A percentile compares a stretch with the other conserved stretches of the same genome.
Conservation (phyloP, 495 filamentous ascomycete species). For the Penicillium tannophilum region DNA sequence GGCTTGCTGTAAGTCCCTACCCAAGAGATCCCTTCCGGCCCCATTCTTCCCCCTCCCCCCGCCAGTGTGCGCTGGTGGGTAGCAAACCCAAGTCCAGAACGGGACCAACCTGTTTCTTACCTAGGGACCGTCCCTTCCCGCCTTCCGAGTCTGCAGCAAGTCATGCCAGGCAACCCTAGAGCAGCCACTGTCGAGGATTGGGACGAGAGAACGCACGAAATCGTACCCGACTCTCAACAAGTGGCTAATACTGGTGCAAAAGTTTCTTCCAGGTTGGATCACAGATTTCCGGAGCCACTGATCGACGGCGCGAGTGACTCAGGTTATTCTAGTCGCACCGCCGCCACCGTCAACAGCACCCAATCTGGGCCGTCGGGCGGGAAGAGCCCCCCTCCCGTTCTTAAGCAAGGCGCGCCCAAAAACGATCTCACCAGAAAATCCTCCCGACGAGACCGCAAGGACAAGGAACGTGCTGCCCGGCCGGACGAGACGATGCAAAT, state of each 20-base stretch:
- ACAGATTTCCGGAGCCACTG: slow-evolving; percentile 36
- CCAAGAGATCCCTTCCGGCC: slow-evolving; percentile 10
- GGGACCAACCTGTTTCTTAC: slow-evolving; percentile 22
- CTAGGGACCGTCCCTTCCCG: slow-evolving; percentile 6
- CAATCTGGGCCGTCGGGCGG: slow-evolving; percentile 54
- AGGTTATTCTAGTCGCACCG: slow-evolving; percentile 66
- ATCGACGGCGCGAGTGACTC: slow-evolving; percentile 61
- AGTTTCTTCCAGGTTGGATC: slow-evolving; percentile 53
- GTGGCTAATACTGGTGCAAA: slow-evolving; percentile 52
- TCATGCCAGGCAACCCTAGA: slow-evolving; percentile 42
- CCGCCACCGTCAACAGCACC: slow-evolving; percentile 56
- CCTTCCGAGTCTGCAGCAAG: slow-evolving; percentile 28
- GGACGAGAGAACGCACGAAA: slow-evolving; percentile 53
- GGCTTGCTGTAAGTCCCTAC: slow-evolving; percentile 23
- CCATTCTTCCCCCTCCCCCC: slow-evolving; percentile 4
- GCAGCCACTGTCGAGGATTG: slow-evolving; percentile 60
- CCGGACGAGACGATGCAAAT: slow-evolving; percentile 45
- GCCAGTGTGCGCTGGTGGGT: slow-evolving; percentile 6
- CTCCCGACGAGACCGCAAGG: slow-evolving; percentile 40
- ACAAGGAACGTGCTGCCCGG: slow-evolving; percentile 33
- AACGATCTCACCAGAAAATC: slow-evolving; percentile 34
- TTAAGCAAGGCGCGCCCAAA: slow-evolving; percentile 43
- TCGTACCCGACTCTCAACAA: slow-evolving; percentile 50
- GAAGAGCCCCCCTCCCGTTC: slow-evolving; percentile 41
- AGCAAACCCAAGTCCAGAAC: slow-evolving; percentile 20